These are phyloP conservation scores for Backusella sp. DNA, from an alignment of 192 early-diverging fungal genomes.

Conservation along the genomic window DNA sequence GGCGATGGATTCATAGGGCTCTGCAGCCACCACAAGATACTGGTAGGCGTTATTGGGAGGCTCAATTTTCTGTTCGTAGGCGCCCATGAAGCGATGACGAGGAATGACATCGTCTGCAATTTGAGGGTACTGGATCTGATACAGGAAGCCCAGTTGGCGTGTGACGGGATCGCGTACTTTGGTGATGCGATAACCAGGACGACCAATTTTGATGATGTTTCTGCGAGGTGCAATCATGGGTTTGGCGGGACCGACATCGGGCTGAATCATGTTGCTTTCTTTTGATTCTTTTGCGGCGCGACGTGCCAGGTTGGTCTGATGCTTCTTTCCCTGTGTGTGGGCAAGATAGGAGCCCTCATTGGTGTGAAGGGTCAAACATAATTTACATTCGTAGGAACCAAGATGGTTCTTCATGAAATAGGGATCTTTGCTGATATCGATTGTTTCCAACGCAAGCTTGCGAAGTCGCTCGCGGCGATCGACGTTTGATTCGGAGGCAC, in stretches of 20 bases:
- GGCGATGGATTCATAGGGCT: slow-evolving; percentile 92
- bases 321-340: slow-evolving; percentile 98
- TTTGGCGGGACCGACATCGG: slow-evolving; percentile 41
- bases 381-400: slow-evolving; percentile 80
- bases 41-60: slow-evolving; percentile 84
- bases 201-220: slow-evolving; percentile 90
- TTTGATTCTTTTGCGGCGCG: slow-evolving; percentile 85
- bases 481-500: slow-evolving; percentile 82
- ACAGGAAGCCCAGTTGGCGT: slow-evolving; percentile 85
- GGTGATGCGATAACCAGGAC: slow-evolving; percentile 92
- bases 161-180: slow-evolving; percentile 89
- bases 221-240: slow-evolving; percentile 56
- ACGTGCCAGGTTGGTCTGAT: slow-evolving; percentile 90
- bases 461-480: slow-evolving; percentile 93
- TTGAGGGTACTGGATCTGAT: slow-evolving; percentile 95
- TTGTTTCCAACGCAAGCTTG: slow-evolving; percentile 92
- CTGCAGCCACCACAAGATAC: slow-evolving; percentile 93
- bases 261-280: slow-evolving; percentile 50
- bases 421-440: slow-evolving; percentile 94
- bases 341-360: slow-evolving; percentile 96
- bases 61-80: slow-evolving; percentile 93
- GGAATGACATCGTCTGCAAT: slow-evolving; percentile 83
- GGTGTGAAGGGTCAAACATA: slow-evolving; percentile 82
- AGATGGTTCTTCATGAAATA: slow-evolving; percentile 96
- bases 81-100: slow-evolving; percentile 93